phyloP scores from a whole-genome alignment of 176 grass and related monocot genomes.

The Cenchrus americanus region DNA sequence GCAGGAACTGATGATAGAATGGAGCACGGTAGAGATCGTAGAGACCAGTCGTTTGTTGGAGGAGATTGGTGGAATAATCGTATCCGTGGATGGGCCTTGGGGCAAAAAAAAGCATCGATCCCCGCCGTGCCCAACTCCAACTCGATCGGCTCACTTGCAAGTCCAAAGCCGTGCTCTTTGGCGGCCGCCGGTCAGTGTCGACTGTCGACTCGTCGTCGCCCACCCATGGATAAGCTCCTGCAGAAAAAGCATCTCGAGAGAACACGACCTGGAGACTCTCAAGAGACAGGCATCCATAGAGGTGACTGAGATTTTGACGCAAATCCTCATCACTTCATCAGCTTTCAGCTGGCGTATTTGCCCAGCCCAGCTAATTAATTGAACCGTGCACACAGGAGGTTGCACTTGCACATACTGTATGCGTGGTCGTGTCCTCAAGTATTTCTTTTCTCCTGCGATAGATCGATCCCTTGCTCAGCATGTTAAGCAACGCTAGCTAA shows the following conservation, averaged over 20 bases:
- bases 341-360: background rate
- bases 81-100: background rate
- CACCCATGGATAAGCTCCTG: background rate
- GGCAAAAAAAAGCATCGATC: background rate
- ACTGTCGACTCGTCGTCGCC: background rate
- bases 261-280: background rate
- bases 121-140: background rate
- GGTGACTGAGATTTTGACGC: background rate
- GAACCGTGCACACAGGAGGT: background rate
- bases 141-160: background rate
- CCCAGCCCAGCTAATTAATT: background rate
- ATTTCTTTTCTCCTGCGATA: no score
- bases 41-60: background rate
- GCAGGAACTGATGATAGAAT: slow-evolving; percentile 13
- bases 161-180: background rate
- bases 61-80: background rate
- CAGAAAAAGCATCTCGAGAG: background rate
- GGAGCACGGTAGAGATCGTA: background rate
- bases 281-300: no score
- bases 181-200: background rate
- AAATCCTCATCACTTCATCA: background rate
- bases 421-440: no score
- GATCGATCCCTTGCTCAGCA: no score
- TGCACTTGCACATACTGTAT: no score
- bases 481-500: background rate